Evolutionary conservation across 768 basidiomycete genomes (phyloP).

Genomic region (Phylloporus arenicola): DNA sequence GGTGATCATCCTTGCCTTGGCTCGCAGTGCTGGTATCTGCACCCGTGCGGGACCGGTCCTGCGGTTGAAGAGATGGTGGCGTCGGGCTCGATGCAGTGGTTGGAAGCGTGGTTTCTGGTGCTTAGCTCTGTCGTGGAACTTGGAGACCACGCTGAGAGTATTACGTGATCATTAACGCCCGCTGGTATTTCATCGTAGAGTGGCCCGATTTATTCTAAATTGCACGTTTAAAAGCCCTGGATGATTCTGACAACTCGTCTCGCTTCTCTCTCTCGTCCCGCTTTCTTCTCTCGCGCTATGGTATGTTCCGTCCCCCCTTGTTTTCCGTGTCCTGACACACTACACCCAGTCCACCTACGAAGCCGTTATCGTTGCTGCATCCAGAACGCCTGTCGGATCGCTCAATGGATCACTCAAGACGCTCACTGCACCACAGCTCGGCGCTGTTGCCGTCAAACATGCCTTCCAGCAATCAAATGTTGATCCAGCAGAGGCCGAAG

Average conservation of each 20-base stretch:
- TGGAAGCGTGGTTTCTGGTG: constrained; percentile 77
- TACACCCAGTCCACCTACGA: constrained; percentile 49
- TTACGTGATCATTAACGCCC: background rate
- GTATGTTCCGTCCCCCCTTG: constrained; percentile 28
- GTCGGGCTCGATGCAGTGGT: constrained; percentile 35
- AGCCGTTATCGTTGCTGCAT: constrained; percentile 90
- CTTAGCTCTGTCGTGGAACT: constrained; percentile 61
- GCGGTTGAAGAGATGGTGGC: constrained; percentile 65
- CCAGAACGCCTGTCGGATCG: constrained; percentile 91
- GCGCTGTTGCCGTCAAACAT: constrained; percentile 82
- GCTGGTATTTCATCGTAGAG: background rate
- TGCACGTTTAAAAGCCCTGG: constrained; percentile 14
- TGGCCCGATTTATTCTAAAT: constrained; percentile 12
- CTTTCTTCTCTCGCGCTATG: constrained; percentile 46
- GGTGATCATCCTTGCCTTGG: constrained; percentile 81
- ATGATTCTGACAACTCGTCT: constrained; percentile 42
- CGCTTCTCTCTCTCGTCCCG: constrained; percentile 35
- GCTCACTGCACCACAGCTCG: constrained; percentile 88
- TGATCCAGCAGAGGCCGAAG: constrained; percentile 80
- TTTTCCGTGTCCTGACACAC: background rate
- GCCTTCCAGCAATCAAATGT: constrained; percentile 79
- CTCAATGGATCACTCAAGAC: constrained; percentile 86
- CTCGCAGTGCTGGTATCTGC: constrained; percentile 77
- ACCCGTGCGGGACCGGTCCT: constrained; percentile 73
- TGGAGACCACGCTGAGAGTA: constrained; percentile 15